Evolutionary conservation across 1,284 basidiomycete genomes (phyloP).

Genomic region (Ustilago trichophora): DNA sequence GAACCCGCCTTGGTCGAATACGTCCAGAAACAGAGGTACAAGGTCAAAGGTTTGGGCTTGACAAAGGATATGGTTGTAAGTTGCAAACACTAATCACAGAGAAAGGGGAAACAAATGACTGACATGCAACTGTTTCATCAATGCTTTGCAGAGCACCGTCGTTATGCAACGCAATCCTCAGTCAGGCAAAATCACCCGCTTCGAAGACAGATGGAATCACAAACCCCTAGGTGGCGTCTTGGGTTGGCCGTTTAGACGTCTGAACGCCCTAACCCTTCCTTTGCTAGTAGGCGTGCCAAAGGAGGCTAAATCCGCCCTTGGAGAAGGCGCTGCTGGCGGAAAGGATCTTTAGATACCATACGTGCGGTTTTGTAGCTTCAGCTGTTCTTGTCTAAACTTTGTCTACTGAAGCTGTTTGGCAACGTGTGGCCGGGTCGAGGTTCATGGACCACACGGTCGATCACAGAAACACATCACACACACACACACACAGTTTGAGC

Average conservation of each 20-base stretch:
- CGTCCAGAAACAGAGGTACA: conserved; percentile 73
- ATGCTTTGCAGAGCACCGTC: too few species aligned
- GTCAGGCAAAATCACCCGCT: conserved; percentile 71
- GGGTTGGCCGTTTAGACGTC: conserved; percentile 27
- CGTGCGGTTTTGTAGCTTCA: too few species aligned
- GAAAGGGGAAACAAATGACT: too few species aligned
- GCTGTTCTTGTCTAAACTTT: too few species aligned
- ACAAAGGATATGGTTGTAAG: conserved; percentile 72
- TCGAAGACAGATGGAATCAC: conserved; percentile 74
- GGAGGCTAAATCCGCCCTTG: conserved; percentile 18
- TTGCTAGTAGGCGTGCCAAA: conserved; percentile 23
- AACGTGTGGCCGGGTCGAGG: too few species aligned
- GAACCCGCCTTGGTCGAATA: conserved; percentile 73
- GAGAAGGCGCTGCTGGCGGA: not conserved
- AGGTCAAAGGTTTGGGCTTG: conserved; percentile 69
- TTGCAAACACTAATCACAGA: too few species aligned
- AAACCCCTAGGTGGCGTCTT: conserved; percentile 14
- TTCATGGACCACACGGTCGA: too few species aligned
- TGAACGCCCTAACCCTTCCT: conserved; percentile 27
- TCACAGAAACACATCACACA: too few species aligned
- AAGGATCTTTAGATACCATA: conserved; percentile 8
- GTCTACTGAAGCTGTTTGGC: too few species aligned
- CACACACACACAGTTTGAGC: too few species aligned
- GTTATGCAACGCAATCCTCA: conserved; percentile 74
- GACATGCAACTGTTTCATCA: too few species aligned